These are phyloP conservation scores for Zygosaccharomyces pseudobailii DNA, from an alignment of 1,139 yeast genomes.

Conservation along the genomic window DNA sequence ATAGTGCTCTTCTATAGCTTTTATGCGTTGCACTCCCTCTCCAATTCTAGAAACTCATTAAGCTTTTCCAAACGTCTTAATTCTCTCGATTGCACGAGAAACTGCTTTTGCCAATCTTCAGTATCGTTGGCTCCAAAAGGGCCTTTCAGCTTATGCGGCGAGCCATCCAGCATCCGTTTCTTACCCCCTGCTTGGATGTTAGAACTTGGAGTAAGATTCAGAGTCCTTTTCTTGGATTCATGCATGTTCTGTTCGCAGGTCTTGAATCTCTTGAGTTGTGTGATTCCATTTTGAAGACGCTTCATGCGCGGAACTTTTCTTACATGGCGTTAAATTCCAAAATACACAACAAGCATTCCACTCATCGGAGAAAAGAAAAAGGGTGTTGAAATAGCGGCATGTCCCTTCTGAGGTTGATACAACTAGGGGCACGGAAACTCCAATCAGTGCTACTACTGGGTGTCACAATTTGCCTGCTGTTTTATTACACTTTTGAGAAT, in stretches of 20 bases:
- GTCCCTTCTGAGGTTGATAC: slow-evolving; percentile 7
- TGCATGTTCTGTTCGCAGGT: slow-evolving; percentile 2
- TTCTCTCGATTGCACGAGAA: slow-evolving; percentile 18
- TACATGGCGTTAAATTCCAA: background rate
- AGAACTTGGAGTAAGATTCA: slow-evolving; percentile 12
- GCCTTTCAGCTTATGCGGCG: slow-evolving; percentile 10
- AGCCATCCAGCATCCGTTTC: slow-evolving; percentile 11
- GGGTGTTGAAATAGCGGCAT: background rate
- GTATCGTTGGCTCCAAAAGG: slow-evolving; percentile 3
- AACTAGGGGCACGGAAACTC: slow-evolving; percentile 16
- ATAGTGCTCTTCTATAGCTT: background rate
- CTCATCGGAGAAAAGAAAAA: background rate
- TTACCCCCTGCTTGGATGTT: slow-evolving; percentile 7
- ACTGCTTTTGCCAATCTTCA: slow-evolving; percentile 21
- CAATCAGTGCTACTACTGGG: slow-evolving; percentile 28
- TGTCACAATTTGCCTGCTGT: slow-evolving; percentile 29
- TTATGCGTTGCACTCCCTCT: slow-evolving; percentile 10
- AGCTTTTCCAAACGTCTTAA: slow-evolving; percentile 17
- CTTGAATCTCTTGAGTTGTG: background rate
- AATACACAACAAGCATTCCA: background rate
- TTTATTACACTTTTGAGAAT: slow-evolving; percentile 35
- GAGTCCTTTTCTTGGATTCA: slow-evolving; percentile 13
- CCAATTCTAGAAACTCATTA: slow-evolving; percentile 23
- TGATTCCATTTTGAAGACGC: background rate
- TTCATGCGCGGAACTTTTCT: background rate